Conservation (phyloP, 148 eudicot genomes). For the Rhododendron williamsianum region DNA sequence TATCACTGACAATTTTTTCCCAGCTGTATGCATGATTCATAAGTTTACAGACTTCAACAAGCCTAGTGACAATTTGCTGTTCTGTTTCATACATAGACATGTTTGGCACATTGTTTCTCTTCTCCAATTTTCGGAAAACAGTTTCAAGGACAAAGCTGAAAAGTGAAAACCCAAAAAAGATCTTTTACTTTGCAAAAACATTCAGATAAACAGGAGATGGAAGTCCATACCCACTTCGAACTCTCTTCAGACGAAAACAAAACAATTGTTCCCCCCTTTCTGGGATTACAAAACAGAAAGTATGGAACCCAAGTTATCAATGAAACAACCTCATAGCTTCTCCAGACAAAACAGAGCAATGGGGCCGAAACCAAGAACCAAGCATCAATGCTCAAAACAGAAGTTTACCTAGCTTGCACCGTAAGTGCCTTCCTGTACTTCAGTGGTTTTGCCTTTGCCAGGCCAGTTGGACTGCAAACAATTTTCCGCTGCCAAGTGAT, state of each 20-base stretch:
- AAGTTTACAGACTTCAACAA: background rate
- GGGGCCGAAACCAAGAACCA: background rate
- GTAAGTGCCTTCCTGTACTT: constrained; percentile 15
- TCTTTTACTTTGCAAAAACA: background rate
- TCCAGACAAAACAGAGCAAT: background rate
- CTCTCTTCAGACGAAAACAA: background rate
- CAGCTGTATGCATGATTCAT: constrained; percentile 1
- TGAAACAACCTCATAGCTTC: background rate
- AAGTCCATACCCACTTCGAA: background rate
- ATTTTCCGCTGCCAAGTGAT: constrained; percentile 30
- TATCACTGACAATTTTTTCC: background rate
- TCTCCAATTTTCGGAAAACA: background rate
- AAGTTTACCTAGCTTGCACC: constrained; percentile 28
- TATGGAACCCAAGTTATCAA: background rate
- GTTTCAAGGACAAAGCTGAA: background rate
- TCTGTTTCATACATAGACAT: background rate
- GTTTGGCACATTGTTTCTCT: background rate
- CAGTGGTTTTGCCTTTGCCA: constrained; percentile 12
- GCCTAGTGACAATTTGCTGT: background rate
- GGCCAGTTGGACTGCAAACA: constrained; percentile 25
- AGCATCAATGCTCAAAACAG: background rate
- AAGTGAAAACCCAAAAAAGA: background rate
- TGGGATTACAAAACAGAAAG: background rate
- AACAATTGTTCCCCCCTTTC: background rate
- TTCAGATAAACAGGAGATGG: background rate